Base-by-base conservation (phyloP, 1,284 basidiomycete genomes). In the Rhodotorula sp. region DNA sequence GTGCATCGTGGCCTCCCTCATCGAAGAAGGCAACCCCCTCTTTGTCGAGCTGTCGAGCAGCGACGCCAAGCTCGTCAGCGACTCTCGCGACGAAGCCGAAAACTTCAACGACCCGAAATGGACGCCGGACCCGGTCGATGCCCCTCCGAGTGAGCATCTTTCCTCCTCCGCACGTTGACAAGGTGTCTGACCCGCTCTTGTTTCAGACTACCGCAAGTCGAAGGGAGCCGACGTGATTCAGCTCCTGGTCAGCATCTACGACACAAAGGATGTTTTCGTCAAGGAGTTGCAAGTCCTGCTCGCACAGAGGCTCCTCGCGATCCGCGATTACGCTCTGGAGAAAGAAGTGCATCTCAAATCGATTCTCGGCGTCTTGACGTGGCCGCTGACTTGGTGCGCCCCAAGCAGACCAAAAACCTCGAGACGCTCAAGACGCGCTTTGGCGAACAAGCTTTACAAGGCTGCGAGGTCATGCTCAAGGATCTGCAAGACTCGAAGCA, bases 391-490 rank as follows among this genome's bases (percentile, higher is more conserved):
- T 58, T n/a, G 34, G 5, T 56, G 15, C 46, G 15, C 3, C 3
- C 3, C 6, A n/a, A 21, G 39, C 74, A 96, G 92, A 87, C 94
- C 39, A 87, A 91, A 43, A 96, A 92, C 77, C 89, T 97, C 69
- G 93, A 97, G 81, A 91, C 95, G 64, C 83, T 97, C 71, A 97
- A 97, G 84, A 87, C 93, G 65, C 89, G 94, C 6, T 97, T 97
- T 78, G 94, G 94, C 29, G 94, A 97, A 79, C 86, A 88, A 1
- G 89, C 92, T 0, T 81, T 97, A 71, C 92, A 94, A 80, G 90
- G 93, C 1, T 96, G 93, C 84, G 94, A 97, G 80, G 93, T 97
- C 70, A 97, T 97, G 94, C 83, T 97, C 79, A 91, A 89, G 79
- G 94, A 97, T 81, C 91, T 97, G 87, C 90, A 91, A 10, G 93